phyloP scores from a whole-genome alignment of 345 rosid species.

The Durio zibethinus region DNA sequence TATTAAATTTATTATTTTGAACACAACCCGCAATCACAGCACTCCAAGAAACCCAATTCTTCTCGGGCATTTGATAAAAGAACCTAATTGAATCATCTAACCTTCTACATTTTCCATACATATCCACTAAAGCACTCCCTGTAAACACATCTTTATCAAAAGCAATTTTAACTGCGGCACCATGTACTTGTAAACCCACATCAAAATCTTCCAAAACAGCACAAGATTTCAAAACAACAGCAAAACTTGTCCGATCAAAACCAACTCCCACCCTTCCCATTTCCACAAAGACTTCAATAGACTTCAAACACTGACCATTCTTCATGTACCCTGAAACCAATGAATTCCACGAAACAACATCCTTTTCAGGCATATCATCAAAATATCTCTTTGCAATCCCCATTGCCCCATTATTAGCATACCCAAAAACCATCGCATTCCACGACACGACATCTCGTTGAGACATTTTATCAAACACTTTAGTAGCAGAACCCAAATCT shows the following conservation, averaged over 20 bases:
- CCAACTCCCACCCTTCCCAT: constrained; percentile 48
- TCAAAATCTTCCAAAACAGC: constrained; percentile 38
- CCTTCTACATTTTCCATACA: constrained; percentile 82
- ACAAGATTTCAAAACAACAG: constrained; percentile 61
- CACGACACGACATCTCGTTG: constrained; percentile 66
- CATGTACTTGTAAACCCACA: constrained; percentile 75
- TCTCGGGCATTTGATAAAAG: constrained; percentile 56
- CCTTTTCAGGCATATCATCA: constrained; percentile 57
- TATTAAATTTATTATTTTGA: constrained; percentile 48
- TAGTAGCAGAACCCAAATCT: constrained; percentile 42
- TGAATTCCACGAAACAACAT: constrained; percentile 85
- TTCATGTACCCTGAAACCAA: constrained; percentile 71
- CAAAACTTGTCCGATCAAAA: constrained; percentile 56
- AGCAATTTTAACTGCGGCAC: constrained; percentile 48
- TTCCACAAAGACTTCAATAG: constrained; percentile 46
- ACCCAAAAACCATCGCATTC: constrained; percentile 63
- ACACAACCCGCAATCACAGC: constrained; percentile 78
- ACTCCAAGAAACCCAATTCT: constrained; percentile 83
- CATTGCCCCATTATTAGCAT: constrained; percentile 51
- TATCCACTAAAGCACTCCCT: constrained; percentile 78
- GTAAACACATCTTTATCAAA: constrained; percentile 58
- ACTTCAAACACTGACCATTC: constrained; percentile 45
- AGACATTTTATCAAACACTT: constrained; percentile 65
- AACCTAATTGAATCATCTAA: constrained; percentile 50
- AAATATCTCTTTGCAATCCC: constrained; percentile 45